These are phyloP conservation scores for Alternaria brassicicola DNA, from an alignment of 2,329 filamentous ascomycete species.

Conservation along the genomic window DNA sequence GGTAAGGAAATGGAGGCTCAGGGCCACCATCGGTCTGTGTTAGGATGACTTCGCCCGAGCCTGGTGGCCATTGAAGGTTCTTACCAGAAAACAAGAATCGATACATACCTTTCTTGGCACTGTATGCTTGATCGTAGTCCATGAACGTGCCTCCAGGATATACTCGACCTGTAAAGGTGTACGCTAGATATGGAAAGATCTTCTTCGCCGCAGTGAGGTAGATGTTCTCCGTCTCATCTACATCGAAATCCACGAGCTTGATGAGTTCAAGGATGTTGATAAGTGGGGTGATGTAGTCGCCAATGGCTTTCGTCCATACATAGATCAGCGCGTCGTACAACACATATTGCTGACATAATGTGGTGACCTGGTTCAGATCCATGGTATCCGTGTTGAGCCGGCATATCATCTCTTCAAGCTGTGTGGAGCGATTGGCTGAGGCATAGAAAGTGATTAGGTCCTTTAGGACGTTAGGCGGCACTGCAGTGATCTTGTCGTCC, in stretches of 20 bases:
- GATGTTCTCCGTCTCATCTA: slow-evolving; percentile 64
- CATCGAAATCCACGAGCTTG: slow-evolving; percentile 62
- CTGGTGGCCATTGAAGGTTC: slow-evolving; percentile 74
- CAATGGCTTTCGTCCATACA: slow-evolving; percentile 90
- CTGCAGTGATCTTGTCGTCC: slow-evolving; percentile 71
- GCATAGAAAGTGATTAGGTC: slow-evolving; percentile 83
- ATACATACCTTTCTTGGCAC: slow-evolving; percentile 87
- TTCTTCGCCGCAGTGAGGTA: slow-evolving; percentile 79
- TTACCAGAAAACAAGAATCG: slow-evolving; percentile 91
- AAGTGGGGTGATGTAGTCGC: slow-evolving; percentile 88
- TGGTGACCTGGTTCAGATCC: slow-evolving; percentile 91
- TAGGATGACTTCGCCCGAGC: slow-evolving; percentile 64
- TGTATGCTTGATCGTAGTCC: slow-evolving; percentile 71
- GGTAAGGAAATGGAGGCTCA: slow-evolving; percentile 82
- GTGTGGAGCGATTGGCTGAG: slow-evolving; percentile 72
- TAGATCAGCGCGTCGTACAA: slow-evolving; percentile 96
- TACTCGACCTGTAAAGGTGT: slow-evolving; percentile 84
- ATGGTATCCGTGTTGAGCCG: slow-evolving; percentile 88
- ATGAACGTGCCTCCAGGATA: slow-evolving; percentile 85
- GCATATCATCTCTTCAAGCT: slow-evolving; percentile 92
- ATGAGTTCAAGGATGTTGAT: slow-evolving; percentile 77
- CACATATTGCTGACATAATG: slow-evolving; percentile 86
- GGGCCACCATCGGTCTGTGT: slow-evolving; percentile 61
- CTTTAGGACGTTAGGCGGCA: slow-evolving; percentile 86
- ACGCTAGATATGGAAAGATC: slow-evolving; percentile 93